Base-by-base conservation (phyloP, 164 flowering plant species). In the Vitis rotundifolia region DNA sequence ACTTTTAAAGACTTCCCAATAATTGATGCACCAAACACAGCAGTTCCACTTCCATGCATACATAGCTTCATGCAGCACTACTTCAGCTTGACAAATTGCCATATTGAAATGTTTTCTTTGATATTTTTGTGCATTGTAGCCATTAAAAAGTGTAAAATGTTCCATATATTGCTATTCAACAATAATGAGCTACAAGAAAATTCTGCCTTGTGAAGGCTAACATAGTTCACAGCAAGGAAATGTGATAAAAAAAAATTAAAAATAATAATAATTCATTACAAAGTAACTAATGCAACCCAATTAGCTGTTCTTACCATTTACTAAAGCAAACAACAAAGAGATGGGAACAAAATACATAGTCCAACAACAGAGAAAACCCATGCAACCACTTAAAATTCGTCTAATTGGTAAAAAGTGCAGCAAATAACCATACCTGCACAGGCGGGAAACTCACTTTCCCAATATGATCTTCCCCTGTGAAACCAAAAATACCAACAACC, bases 401-500 rank as follows among this genome's bases (percentile, higher is more conserved):
- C 31, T 15, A 22, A 22, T 22, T 22, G 2, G 26, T 22, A 18
- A n/a, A 31, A 29, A 11, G 47, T 12, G 15, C 22, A 72, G 62
- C 48, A 69, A 62, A 57, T 2, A 44, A 51, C 8, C 53, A 51
- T 76, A 95, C 98, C 98, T 93, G 98, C 55, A 89, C 90, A 37
- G 98, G 88, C 13, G 97, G 98, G 76, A 95, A 95, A 76, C 88
- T 76, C 60, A 91, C 80, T 82, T 93, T 95, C 28, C 96, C 99
- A 74, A 93, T 91, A 80, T 90, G 96, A 84, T 91, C 97, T 82
- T 95, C 99, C 66, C 85, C 84, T 18, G 85, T 81, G 78, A 93
- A 90, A 28, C 99, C 99, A 86, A 95, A 95, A 64, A 93, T 93
- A 18, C 94, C 98, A 19, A 83, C 84, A 72, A 84, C 98, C 99